A percentile compares a stretch with the other conserved stretches of the same genome.
These are phyloP conservation scores for Fonsecaea pedrosoi DNA, from an alignment of 2,329 filamentous ascomycete species.

Conservation along the genomic window DNA sequence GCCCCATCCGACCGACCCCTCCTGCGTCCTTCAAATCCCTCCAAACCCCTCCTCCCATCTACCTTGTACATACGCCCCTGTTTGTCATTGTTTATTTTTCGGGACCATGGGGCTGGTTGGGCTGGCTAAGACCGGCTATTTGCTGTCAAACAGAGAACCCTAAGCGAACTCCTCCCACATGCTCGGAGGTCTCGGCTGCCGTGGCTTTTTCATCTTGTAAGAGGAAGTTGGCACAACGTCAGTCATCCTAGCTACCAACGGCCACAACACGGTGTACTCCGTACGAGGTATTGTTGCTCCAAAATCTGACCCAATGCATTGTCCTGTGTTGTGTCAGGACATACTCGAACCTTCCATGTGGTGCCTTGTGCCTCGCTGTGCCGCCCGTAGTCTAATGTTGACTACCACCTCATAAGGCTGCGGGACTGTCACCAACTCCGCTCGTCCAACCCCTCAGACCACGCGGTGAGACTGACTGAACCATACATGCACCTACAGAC, in stretches of 20 bases:
- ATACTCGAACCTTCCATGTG: background rate
- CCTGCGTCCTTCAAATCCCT: too few species aligned
- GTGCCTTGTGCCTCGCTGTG: background rate
- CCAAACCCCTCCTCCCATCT: background rate
- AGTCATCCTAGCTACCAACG: background rate
- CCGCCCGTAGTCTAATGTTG: background rate
- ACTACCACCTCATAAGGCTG: conserved; percentile 1
- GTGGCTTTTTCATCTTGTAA: background rate
- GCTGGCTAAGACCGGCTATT: background rate
- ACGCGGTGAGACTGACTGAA: background rate
- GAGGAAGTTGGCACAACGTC: background rate
- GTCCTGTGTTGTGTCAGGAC: background rate
- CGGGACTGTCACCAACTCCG: background rate
- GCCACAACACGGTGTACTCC: background rate
- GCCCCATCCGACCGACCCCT: too few species aligned
- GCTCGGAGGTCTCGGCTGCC: background rate
- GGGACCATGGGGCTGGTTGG: background rate
- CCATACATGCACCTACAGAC: too few species aligned
- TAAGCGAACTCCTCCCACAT: background rate
- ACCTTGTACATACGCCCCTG: background rate
- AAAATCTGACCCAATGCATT: background rate
- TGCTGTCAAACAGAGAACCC: background rate
- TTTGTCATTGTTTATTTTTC: background rate
- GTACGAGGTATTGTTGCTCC: background rate
- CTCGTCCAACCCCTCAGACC: background rate